These are phyloP conservation scores for Aspergillus piperis DNA, from an alignment of 2,329 filamentous ascomycete species.

Conservation along the genomic window DNA sequence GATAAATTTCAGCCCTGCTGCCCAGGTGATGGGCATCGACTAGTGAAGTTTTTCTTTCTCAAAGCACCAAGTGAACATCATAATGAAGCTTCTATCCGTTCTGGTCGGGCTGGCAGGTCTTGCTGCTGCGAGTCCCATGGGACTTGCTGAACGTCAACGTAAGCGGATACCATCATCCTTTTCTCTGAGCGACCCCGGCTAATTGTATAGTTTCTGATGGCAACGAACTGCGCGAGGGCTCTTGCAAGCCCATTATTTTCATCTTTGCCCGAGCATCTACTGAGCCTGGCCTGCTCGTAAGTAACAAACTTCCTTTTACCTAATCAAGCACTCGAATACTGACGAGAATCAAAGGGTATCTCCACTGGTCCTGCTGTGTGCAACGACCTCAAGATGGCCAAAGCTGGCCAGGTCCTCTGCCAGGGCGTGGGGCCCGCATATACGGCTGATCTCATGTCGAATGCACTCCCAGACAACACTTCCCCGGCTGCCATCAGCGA, in stretches of 20 bases:
- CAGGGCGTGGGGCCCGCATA: slow-evolving; percentile 51
- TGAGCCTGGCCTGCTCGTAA: slow-evolving; percentile 53
- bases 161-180: background rate
- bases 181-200: background rate
- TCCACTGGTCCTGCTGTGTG: slow-evolving; percentile 36
- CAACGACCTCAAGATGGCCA: slow-evolving; percentile 23
- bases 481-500: slow-evolving; percentile 40
- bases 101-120: slow-evolving; percentile 12
- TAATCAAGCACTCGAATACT: background rate
- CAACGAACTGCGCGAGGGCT: slow-evolving; percentile 43
- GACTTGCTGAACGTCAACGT: slow-evolving; percentile 15
- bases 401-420: slow-evolving; percentile 32
- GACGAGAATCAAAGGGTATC: slow-evolving; percentile 25
- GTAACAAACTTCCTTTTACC: background rate
- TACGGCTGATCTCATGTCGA: slow-evolving; percentile 38
- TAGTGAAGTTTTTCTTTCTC: too few relatives aligned
- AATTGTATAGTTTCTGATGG: slow-evolving; percentile 21
- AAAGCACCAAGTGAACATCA: background rate
- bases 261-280: slow-evolving; percentile 54
- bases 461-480: slow-evolving; percentile 44
- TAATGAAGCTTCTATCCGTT: background rate
- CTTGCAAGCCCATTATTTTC: slow-evolving; percentile 48
- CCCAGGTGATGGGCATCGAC: background rate
- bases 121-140: slow-evolving; percentile 12
- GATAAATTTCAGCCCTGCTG: background rate